These are phyloP conservation scores for Oropetium thomaeum DNA, from an alignment of 176 grass and related monocot species.

Conservation along the genomic window DNA sequence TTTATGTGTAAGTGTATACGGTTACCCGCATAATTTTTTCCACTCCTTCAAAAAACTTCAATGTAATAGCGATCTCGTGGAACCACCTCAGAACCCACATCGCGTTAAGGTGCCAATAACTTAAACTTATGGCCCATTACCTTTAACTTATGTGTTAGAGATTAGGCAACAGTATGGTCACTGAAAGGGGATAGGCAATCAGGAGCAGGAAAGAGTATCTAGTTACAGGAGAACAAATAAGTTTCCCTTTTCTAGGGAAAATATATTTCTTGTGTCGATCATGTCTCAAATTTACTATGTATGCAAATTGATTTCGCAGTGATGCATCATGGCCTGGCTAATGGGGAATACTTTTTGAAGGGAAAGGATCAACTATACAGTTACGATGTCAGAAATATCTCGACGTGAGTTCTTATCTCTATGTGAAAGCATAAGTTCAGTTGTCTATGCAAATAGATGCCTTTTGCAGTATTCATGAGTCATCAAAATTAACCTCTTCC, in stretches of 20 bases:
- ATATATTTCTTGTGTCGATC: background rate
- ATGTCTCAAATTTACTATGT: background rate
- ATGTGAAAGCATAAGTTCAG: background rate
- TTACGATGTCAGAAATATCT: constrained; percentile 12
- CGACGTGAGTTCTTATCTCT: constrained; percentile 32
- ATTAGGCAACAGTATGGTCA: background rate
- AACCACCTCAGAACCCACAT: background rate
- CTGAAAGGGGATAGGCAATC: background rate
- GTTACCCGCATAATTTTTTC: constrained; percentile 6
- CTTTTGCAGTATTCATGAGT: constrained; percentile 2
- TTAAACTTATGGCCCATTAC: background rate
- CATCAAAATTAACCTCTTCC: constrained; percentile 24
- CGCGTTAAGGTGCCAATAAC: background rate
- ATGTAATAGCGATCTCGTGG: background rate
- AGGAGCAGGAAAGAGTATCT: background rate
- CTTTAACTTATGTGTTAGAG: background rate
- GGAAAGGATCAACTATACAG: constrained; percentile 18
- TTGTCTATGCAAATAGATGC: background rate
- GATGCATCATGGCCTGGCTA: constrained; percentile 33
- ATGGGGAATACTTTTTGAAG: constrained; percentile 14
- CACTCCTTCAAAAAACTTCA: background rate
- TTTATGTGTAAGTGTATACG: background rate
- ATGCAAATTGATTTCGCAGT: constrained; percentile 41
- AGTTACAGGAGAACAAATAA: background rate
- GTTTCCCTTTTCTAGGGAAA: background rate